Evolutionary conservation across 306 rosid species (phyloP).

Genomic region (Psophocarpus tetragonolobus): DNA sequence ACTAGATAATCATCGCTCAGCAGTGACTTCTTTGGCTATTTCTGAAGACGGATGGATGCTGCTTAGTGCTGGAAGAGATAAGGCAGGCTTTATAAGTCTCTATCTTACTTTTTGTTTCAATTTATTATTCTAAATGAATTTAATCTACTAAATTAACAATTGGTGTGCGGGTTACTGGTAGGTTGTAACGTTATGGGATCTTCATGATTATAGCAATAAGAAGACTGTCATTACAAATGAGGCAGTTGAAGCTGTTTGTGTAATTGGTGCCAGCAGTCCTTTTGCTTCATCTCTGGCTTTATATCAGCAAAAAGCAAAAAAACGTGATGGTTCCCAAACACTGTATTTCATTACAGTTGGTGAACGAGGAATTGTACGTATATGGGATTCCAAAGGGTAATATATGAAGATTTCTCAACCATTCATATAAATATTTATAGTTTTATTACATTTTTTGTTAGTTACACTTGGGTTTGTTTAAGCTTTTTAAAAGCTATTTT

Average conservation of each 20-base stretch:
- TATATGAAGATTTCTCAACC: not conserved
- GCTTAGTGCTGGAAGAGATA: constrained; percentile 95
- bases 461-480: not conserved
- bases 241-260: constrained; percentile 85
- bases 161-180: constrained; percentile 44
- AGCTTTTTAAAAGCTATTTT: not conserved
- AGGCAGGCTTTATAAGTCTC: constrained; percentile 47
- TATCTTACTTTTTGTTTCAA: constrained; percentile 2
- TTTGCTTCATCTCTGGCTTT: constrained; percentile 58
- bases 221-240: constrained; percentile 88
- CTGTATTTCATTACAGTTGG: constrained; percentile 80
- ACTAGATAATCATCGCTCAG: constrained; percentile 70
- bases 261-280: constrained; percentile 50
- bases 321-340: constrained; percentile 40
- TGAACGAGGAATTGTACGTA: constrained; percentile 79
- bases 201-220: constrained; percentile 70
- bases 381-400: constrained; percentile 97
- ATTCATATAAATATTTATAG: constrained; percentile 10
- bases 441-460: constrained; percentile 8
- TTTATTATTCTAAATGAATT: not conserved
- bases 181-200: constrained; percentile 95
- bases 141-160: constrained; percentile 28
- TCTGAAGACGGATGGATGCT: constrained; percentile 93
- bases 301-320: constrained; percentile 45
- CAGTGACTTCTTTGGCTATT: constrained; percentile 79